Evolutionary conservation across 2,329 filamentous ascomycete genomes (phyloP).

Genomic region (Monosporascus cannonballus): DNA sequence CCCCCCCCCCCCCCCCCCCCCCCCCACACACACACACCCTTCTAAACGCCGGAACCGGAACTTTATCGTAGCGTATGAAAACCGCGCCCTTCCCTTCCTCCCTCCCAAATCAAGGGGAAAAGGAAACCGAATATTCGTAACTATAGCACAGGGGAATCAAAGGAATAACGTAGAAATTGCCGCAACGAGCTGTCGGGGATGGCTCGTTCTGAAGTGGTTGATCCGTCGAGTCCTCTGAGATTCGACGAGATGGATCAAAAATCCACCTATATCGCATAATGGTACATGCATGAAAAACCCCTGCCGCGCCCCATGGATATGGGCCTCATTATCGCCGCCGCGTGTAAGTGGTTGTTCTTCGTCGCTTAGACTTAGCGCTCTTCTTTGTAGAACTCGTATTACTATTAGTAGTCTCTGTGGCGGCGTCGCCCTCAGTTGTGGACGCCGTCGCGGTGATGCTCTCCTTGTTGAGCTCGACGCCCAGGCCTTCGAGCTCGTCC

Average conservation of each 20-base stretch:
- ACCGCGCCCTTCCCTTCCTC: too few species aligned
- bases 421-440: slow-evolving; percentile 3
- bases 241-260: neutral
- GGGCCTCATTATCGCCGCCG: neutral
- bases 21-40: too few species aligned
- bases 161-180: neutral
- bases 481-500: slow-evolving; percentile 72
- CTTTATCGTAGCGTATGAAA: neutral
- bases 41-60: neutral
- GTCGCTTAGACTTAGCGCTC: neutral
- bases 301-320: neutral
- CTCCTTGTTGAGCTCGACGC: slow-evolving; percentile 45
- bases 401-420: neutral
- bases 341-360: neutral
- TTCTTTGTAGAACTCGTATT: neutral
- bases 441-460: slow-evolving; percentile 36
- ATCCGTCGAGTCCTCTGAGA: neutral
- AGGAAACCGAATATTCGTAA: neutral
- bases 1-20: too few species aligned
- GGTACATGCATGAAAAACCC: neutral
- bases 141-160: neutral
- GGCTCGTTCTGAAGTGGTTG: neutral
- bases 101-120: neutral
- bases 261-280: neutral
- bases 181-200: neutral